phyloP scores from a whole-genome alignment of 2,329 filamentous ascomycete genomes.

The Talaromyces sp. region DNA sequence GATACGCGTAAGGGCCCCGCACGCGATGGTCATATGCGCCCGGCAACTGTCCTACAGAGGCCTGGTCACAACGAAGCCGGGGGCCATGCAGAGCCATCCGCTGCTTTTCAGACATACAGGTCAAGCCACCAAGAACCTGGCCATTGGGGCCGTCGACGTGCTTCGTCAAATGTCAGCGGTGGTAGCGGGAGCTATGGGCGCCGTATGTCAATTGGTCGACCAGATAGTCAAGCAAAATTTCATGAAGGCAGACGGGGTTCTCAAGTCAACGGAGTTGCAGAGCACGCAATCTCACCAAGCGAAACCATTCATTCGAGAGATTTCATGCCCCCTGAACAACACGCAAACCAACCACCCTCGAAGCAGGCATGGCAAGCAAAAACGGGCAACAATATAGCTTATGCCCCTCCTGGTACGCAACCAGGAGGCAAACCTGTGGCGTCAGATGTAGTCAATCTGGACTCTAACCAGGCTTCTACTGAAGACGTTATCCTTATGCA shows the following conservation, averaged over 20 bases:
- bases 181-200: slow-evolving; percentile 67
- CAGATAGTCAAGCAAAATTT: slow-evolving; percentile 37
- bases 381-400: slow-evolving; percentile 24
- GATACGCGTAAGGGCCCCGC: slow-evolving; percentile 66
- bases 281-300: slow-evolving; percentile 27
- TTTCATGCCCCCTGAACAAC: slow-evolving; percentile 19
- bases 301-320: slow-evolving; percentile 24
- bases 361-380: slow-evolving; percentile 29
- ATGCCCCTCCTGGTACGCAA: slow-evolving; percentile 22
- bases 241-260: slow-evolving; percentile 39
- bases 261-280: slow-evolving; percentile 31
- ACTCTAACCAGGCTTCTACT: slow-evolving; percentile 20
- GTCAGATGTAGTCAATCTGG: slow-evolving; percentile 10
- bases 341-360: slow-evolving; percentile 24
- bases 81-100: slow-evolving; percentile 73
- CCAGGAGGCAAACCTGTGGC: slow-evolving; percentile 19
- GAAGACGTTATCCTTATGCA: slow-evolving; percentile 49
- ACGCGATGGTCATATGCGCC: slow-evolving; percentile 64
- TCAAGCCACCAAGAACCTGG: slow-evolving; percentile 58
- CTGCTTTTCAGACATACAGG: slow-evolving; percentile 77
- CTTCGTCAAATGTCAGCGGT: slow-evolving; percentile 87
- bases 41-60: slow-evolving; percentile 75
- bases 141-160: slow-evolving; percentile 68
- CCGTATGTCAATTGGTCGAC: slow-evolving; percentile 54
- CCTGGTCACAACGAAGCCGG: slow-evolving; percentile 56